A percentile compares a stretch with the other conserved stretches of the same genome.
Evolutionary conservation across 2,329 filamentous ascomycete species (phyloP).

Genomic region (Neofusicoccum sp.): DNA sequence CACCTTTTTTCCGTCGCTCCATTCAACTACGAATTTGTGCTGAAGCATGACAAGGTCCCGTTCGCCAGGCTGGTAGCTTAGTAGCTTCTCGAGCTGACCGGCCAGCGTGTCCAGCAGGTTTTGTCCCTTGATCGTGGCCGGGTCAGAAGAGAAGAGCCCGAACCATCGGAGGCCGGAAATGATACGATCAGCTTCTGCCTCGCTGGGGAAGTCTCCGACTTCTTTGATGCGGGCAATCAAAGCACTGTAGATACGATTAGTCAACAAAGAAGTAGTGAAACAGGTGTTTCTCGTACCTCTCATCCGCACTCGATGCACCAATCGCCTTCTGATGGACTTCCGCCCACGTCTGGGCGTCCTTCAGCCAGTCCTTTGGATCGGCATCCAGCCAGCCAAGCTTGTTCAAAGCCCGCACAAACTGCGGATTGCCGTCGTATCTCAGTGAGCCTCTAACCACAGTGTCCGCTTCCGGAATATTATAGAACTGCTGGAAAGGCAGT

Average conservation of each 20-base stretch:
- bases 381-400: slow-evolving; percentile 22
- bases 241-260: neutral
- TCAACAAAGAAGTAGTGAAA: no score
- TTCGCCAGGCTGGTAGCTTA: slow-evolving; percentile 13
- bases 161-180: slow-evolving; percentile 22
- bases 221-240: neutral
- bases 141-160: slow-evolving; percentile 22
- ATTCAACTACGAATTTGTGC: no score
- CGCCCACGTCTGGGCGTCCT: slow-evolving; percentile 23
- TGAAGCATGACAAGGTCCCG: neutral
- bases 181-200: slow-evolving; percentile 21
- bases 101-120: slow-evolving; percentile 23
- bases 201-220: slow-evolving; percentile 10
- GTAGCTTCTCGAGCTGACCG: slow-evolving; percentile 14
- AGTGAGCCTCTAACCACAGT: slow-evolving; percentile 23
- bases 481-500: slow-evolving; percentile 15
- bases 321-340: slow-evolving; percentile 20
- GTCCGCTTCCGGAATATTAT: slow-evolving; percentile 20
- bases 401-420: slow-evolving; percentile 20
- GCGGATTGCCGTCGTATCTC: slow-evolving; percentile 22
- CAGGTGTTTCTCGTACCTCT: neutral
- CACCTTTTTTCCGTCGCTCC: no score
- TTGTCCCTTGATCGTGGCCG: slow-evolving; percentile 15
- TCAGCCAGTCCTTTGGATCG: slow-evolving; percentile 21
- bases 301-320: slow-evolving; percentile 11